These are phyloP conservation scores for Kwoniella dendrophila DNA, from an alignment of 768 basidiomycete species.

Conservation along the genomic window DNA sequence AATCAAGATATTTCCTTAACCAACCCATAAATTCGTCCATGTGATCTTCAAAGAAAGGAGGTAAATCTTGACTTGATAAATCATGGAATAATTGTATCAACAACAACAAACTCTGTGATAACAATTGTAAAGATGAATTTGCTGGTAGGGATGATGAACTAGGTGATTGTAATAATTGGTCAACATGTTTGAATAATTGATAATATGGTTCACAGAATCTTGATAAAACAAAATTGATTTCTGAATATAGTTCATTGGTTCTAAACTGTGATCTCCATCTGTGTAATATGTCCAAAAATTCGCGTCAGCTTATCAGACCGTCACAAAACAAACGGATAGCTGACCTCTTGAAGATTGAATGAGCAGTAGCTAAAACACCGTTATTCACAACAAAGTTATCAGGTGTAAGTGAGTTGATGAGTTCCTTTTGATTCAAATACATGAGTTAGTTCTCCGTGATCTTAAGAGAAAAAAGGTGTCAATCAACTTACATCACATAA, in stretches of 20 bases:
- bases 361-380: constrained; percentile 88
- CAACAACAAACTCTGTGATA: constrained; percentile 75
- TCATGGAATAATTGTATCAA: constrained; percentile 89
- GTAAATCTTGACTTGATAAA: constrained; percentile 91
- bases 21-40: constrained; percentile 80
- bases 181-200: constrained; percentile 67
- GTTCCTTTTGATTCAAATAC: constrained; percentile 79
- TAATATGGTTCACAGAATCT: constrained; percentile 84
- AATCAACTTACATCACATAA: constrained; percentile 78
- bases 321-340: constrained; percentile 4
- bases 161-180: constrained; percentile 56
- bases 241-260: constrained; percentile 79
- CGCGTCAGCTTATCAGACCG: constrained; percentile 10
- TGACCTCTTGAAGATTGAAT: constrained; percentile 78
- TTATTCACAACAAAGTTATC: constrained; percentile 83
- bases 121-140: constrained; percentile 53
- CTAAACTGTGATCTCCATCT: constrained; percentile 91
- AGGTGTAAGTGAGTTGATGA: constrained; percentile 76
- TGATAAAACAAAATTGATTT: constrained; percentile 85
- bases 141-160: constrained; percentile 50
- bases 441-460: too few species aligned
- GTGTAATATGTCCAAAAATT: constrained; percentile 27
- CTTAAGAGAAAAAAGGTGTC: neutral
- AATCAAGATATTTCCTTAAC: constrained; percentile 78
- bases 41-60: constrained; percentile 87